These are phyloP conservation scores for Lachnellula arida DNA, from an alignment of 2,329 filamentous ascomycete species.

Conservation along the genomic window DNA sequence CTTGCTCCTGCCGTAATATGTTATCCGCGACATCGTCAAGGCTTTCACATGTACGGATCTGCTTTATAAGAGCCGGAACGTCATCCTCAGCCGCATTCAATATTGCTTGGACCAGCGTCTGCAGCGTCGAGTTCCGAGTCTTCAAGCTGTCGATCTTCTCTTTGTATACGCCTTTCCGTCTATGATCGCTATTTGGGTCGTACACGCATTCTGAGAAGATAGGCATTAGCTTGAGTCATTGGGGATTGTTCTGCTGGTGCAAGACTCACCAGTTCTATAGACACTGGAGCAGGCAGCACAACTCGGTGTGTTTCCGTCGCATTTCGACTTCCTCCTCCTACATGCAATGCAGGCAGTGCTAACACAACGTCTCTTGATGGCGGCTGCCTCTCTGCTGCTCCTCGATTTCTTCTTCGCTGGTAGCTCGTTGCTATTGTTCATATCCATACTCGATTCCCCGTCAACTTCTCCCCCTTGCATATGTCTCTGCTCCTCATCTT, in stretches of 20 bases:
- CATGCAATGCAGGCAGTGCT: slow-evolving; percentile 83
- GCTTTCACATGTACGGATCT: slow-evolving; percentile 80
- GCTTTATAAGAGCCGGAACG: slow-evolving; percentile 72
- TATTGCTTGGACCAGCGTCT: slow-evolving; percentile 89
- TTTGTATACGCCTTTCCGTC: slow-evolving; percentile 93
- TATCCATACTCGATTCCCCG: slow-evolving; percentile 7
- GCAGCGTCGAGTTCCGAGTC: slow-evolving; percentile 79
- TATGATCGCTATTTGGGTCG: slow-evolving; percentile 92
- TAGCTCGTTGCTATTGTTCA: background rate
- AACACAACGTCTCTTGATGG: slow-evolving; percentile 66
- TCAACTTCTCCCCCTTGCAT: slow-evolving; percentile 9
- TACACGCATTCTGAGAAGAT: slow-evolving; percentile 69
- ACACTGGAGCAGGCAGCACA: slow-evolving; percentile 96
- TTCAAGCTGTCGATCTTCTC: slow-evolving; percentile 88
- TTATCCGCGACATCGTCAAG: slow-evolving; percentile 32
- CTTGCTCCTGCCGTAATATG: slow-evolving; percentile 30
- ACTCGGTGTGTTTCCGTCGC: slow-evolving; percentile 84
- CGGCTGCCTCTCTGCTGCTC: slow-evolving; percentile 27
- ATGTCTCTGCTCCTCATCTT: slow-evolving; percentile 15
- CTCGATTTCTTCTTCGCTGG: slow-evolving; percentile 29
- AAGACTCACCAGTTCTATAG: slow-evolving; percentile 59
- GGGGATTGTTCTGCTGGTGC: background rate
- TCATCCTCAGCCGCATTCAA: slow-evolving; percentile 87
- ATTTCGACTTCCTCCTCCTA: slow-evolving; percentile 77
- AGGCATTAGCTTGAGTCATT: slow-evolving; percentile 3